phyloP scores from a whole-genome alignment of 495 filamentous ascomycete species.

The Symbiotaphrina buchneri region DNA sequence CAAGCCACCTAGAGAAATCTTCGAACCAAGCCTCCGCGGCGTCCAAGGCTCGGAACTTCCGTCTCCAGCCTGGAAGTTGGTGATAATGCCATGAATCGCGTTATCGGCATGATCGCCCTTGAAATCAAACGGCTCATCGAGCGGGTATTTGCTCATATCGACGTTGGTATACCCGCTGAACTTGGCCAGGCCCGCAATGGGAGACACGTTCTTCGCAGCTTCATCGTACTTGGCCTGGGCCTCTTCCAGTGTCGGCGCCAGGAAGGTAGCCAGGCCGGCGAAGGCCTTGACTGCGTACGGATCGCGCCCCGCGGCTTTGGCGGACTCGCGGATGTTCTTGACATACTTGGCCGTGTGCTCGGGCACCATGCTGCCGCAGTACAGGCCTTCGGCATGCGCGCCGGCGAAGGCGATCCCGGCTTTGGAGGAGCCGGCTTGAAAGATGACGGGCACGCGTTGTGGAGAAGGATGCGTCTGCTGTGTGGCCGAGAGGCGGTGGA shows the following conservation, averaged over 20 bases:
- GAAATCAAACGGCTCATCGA: slow-evolving; percentile 30
- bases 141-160: slow-evolving; percentile 29
- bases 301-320: slow-evolving; percentile 25
- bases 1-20: slow-evolving; percentile 7
- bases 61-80: slow-evolving; percentile 17
- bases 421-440: slow-evolving; percentile 37
- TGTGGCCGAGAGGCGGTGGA: slow-evolving; percentile 23
- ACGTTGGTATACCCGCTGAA: slow-evolving; percentile 41
- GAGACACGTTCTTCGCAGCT: slow-evolving; percentile 24
- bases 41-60: slow-evolving; percentile 6
- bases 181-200: slow-evolving; percentile 31
- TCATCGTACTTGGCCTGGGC: slow-evolving; percentile 28
- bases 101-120: slow-evolving; percentile 27
- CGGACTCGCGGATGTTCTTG: slow-evolving; percentile 30
- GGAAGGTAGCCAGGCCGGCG: slow-evolving; percentile 29
- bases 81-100: slow-evolving; percentile 26
- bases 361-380: slow-evolving; percentile 25
- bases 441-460: slow-evolving; percentile 38
- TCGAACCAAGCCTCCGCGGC: slow-evolving; percentile 6
- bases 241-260: slow-evolving; percentile 32
- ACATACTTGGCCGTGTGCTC: no score
- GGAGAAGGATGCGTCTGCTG: slow-evolving; percentile 37
- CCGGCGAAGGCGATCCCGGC: slow-evolving; percentile 35
- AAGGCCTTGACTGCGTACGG: slow-evolving; percentile 36
- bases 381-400: slow-evolving; percentile 34